Evolutionary conservation across 2,329 filamentous ascomycete genomes (phyloP).

Genomic region (Aureobasidium sp.): DNA sequence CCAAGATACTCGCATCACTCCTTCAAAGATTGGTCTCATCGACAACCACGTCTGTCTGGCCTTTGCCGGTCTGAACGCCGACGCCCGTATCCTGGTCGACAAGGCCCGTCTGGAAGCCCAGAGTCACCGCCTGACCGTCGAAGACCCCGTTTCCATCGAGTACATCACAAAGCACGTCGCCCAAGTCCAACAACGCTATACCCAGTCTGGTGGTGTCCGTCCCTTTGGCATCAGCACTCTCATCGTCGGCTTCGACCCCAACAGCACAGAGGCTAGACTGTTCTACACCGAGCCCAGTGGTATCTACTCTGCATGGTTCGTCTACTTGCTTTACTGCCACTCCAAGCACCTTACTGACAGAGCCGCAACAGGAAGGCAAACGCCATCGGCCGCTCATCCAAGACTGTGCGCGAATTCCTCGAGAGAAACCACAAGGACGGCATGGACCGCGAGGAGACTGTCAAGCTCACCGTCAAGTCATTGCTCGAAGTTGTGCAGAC

Average conservation of each 20-base stretch:
- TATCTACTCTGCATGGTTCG: constrained; percentile 97
- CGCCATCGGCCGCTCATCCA: constrained; percentile 94
- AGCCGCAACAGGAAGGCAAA: constrained; percentile 78
- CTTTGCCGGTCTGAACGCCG: constrained; percentile 94
- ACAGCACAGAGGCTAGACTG: constrained; percentile 77
- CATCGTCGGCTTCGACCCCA: constrained; percentile 96
- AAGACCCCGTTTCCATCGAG: constrained; percentile 95
- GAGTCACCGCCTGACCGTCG: constrained; percentile 92
- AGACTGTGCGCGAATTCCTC: constrained; percentile 97
- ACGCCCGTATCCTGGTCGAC: constrained; percentile 95
- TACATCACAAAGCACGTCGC: constrained; percentile 99
- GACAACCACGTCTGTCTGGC: constrained; percentile 95
- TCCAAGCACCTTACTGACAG: neutral
- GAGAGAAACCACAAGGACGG: constrained; percentile 98
- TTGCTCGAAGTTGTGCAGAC: constrained; percentile 97
- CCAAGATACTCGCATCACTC: constrained; percentile 97
- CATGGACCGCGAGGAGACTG: constrained; percentile 93
- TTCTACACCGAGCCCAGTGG: constrained; percentile 99
- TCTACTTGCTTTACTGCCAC: constrained; percentile 1
- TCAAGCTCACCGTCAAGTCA: constrained; percentile 96
- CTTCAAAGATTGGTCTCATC: constrained; percentile 94
- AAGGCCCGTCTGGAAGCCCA: constrained; percentile 96
- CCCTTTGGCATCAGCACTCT: constrained; percentile 98
- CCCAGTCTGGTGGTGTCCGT: constrained; percentile 93
- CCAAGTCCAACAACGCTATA: constrained; percentile 97